Conservation (phyloP, 768 basidiomycete genomes). For the Dacryopinax spathularia region DNA sequence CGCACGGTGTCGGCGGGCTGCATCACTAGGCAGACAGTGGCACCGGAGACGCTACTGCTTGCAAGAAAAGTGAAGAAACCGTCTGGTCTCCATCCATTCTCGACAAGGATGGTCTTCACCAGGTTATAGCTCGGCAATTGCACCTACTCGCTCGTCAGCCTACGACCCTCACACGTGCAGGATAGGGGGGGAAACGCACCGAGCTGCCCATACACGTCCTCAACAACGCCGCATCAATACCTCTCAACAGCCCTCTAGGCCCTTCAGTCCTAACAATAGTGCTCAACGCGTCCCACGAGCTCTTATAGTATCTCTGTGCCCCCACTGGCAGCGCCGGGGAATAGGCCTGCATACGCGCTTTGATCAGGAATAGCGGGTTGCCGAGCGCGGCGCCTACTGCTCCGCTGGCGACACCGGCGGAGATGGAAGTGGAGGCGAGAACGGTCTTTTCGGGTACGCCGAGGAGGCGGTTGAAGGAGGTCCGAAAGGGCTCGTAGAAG, state of each 20-base stretch:
- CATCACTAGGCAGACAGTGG: constrained; percentile 86
- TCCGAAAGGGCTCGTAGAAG: constrained; percentile 89
- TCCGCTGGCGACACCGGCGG: constrained; percentile 81
- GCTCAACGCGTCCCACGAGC: constrained; percentile 61
- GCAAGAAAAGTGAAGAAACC: constrained; percentile 77
- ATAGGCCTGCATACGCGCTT: constrained; percentile 98
- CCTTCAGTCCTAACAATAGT: constrained; percentile 71
- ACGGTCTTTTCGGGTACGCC: constrained; percentile 53
- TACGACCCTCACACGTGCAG: neutral
- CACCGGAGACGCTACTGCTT: constrained; percentile 78
- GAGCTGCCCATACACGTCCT: constrained; percentile 92
- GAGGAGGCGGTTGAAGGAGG: constrained; percentile 47
- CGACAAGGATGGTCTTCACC: constrained; percentile 67
- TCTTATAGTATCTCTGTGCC: constrained; percentile 83
- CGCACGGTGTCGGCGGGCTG: constrained; percentile 81
- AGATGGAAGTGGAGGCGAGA: constrained; percentile 58
- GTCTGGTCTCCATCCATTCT: constrained; percentile 53
- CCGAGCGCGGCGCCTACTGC: constrained; percentile 69
- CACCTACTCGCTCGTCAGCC: constrained; percentile 35
- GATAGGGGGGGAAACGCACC: constrained; percentile 25
- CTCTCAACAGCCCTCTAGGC: constrained; percentile 65
- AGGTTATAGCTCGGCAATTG: constrained; percentile 94
- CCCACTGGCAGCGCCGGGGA: constrained; percentile 90
- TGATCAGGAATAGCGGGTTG: constrained; percentile 86
- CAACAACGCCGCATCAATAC: constrained; percentile 85